These are phyloP conservation scores for Henckelia pumila DNA, from an alignment of 257 asterid species.

Conservation along the genomic window DNA sequence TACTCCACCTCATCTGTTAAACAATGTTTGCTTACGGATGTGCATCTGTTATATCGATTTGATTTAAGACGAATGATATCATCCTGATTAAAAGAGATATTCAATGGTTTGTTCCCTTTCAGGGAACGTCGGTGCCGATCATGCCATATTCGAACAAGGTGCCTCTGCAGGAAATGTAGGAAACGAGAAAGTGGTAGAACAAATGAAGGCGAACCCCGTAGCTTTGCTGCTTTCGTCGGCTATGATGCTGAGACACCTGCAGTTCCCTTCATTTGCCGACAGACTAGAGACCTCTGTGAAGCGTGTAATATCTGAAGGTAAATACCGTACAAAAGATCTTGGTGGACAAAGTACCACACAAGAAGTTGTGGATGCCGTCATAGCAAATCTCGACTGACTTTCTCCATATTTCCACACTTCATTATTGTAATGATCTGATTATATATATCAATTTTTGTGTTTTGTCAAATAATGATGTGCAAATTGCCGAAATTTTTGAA, in stretches of 20 bases:
- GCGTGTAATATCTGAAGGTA: slow-evolving; percentile 68
- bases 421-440: not conserved
- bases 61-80: not conserved
- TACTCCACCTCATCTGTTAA: not conserved
- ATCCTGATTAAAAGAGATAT: not conserved
- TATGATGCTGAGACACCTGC: slow-evolving; percentile 97
- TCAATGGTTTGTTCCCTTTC: slow-evolving; percentile 24
- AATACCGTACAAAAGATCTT: slow-evolving; percentile 74
- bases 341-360: slow-evolving; percentile 87
- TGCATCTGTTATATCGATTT: not conserved
- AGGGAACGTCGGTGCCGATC: slow-evolving; percentile 96
- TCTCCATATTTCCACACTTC: not conserved
- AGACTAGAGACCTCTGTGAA: slow-evolving; percentile 84
- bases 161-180: slow-evolving; percentile 99
- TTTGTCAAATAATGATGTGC: not conserved
- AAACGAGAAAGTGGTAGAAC: slow-evolving; percentile 52
- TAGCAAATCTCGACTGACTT: slow-evolving; percentile 56
- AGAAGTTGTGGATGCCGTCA: slow-evolving; percentile 85
- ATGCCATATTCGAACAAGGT: slow-evolving; percentile 95
- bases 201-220: slow-evolving; percentile 83
- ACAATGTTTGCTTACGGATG: too few relatives aligned
- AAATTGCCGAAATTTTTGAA: too few relatives aligned
- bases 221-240: slow-evolving; percentile 92
- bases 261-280: slow-evolving; percentile 93
- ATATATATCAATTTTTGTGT: too few relatives aligned